Evolutionary conservation across 345 rosid species (phyloP).

Genomic region (Garcia nutans): DNA sequence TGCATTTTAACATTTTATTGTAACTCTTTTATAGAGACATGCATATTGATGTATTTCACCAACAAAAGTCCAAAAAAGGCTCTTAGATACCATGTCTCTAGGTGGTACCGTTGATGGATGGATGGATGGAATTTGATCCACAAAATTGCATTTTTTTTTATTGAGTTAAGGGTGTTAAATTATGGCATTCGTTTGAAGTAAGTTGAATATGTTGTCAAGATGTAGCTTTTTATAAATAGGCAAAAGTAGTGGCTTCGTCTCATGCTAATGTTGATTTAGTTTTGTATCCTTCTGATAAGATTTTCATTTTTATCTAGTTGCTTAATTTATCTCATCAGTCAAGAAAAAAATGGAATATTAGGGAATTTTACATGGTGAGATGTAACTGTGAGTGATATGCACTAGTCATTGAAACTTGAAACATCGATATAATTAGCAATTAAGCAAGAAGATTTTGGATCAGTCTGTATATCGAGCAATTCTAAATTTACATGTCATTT

Average conservation of each 20-base stretch:
- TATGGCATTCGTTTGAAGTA: neutral
- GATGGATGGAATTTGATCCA: neutral
- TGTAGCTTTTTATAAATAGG: neutral
- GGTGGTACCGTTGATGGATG: neutral
- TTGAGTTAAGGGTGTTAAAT: too few relatives aligned
- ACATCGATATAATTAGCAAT: too few relatives aligned
- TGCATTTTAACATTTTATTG: too few relatives aligned
- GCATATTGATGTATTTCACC: neutral
- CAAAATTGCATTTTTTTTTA: too few relatives aligned
- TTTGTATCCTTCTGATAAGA: neutral
- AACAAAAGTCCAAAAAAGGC: too few relatives aligned
- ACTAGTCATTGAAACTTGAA: neutral
- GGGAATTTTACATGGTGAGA: neutral
- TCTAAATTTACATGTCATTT: too few relatives aligned
- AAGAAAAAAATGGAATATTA: neutral
- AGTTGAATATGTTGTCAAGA: neutral
- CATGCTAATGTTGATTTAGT: neutral
- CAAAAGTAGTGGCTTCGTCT: neutral
- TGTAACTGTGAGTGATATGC: neutral
- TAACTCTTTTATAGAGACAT: neutral
- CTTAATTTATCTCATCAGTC: neutral
- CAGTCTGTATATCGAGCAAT: too few relatives aligned
- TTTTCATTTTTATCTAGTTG: neutral
- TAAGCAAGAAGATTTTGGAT: too few relatives aligned
- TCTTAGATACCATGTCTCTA: neutral